These are phyloP conservation scores for Lagenidium sp. DNA, from an alignment of 352 stramenopile genomes.

Conservation along the genomic window DNA sequence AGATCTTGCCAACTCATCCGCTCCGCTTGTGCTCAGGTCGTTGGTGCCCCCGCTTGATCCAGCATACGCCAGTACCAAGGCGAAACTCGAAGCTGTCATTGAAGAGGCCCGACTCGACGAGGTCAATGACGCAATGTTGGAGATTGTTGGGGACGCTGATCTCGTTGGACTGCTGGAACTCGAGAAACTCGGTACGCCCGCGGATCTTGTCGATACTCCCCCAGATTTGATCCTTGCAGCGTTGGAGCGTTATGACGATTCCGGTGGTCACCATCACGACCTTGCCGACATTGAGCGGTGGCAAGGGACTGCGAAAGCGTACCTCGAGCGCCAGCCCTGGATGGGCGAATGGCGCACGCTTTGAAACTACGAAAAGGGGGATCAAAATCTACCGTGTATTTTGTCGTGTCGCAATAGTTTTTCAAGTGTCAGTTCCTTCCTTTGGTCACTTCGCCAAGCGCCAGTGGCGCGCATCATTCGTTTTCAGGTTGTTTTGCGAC, in stretches of 20 bases:
- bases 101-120: constrained; percentile 69
- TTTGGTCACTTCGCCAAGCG: too few relatives aligned
- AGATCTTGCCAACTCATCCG: constrained; percentile 36
- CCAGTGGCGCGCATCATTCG: too few relatives aligned
- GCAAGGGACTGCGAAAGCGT: constrained; percentile 29
- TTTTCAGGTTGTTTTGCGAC: too few relatives aligned
- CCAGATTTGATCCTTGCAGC: constrained; percentile 55
- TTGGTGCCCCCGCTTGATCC: constrained; percentile 17
- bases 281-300: constrained; percentile 32
- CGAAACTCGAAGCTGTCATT: constrained; percentile 43
- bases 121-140: constrained; percentile 69
- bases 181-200: constrained; percentile 73
- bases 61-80: constrained; percentile 25
- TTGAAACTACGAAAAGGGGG: too few relatives aligned
- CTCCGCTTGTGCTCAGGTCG: neutral
- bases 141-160: constrained; percentile 43
- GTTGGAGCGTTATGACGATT: too few relatives aligned
- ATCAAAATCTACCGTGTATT: too few relatives aligned
- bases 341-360: constrained; percentile 76
- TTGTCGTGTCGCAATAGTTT: too few relatives aligned
- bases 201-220: constrained; percentile 62
- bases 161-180: constrained; percentile 50
- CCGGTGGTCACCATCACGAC: neutral
- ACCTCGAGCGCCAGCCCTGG: constrained; percentile 41
- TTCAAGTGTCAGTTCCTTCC: too few relatives aligned